Percentiles rank a stretch among this genome's conserved stretches.
phyloP scores from a whole-genome alignment of 805 yeast genomes.

The Candida ficus region DNA sequence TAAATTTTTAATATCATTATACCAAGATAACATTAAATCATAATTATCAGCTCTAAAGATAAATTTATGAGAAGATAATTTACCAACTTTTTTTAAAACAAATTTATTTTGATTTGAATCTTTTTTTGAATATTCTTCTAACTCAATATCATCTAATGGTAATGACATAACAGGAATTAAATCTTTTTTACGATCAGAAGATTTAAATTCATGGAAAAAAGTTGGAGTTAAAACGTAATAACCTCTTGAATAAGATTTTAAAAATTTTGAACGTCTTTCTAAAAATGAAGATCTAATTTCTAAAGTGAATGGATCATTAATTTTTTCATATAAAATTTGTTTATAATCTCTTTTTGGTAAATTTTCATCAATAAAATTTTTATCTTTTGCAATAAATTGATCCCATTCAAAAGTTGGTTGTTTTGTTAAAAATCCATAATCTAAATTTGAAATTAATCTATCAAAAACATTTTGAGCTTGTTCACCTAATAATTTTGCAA shows the following conservation, averaged over 20 bases:
- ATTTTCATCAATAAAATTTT: conserved; percentile 60
- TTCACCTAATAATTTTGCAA: conserved; percentile 64
- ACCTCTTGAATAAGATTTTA: conserved; percentile 86
- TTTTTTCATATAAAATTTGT: conserved; percentile 63
- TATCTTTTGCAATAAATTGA: conserved; percentile 67
- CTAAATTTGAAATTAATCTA: conserved; percentile 58
- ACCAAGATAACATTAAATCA: conserved; percentile 80
- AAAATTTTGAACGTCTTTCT: conserved; percentile 86
- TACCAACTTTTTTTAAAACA: conserved; percentile 71
- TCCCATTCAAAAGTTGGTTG: conserved; percentile 88
- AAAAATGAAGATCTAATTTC: conserved; percentile 73
- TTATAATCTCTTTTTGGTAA: conserved; percentile 56
- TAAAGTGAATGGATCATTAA: conserved; percentile 60
- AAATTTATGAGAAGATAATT: conserved; percentile 84
- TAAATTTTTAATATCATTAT: conserved; percentile 63
- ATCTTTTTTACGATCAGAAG: conserved; percentile 76
- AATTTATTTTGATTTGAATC: conserved; percentile 68
- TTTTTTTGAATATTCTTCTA: conserved; percentile 76
- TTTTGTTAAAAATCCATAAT: conserved; percentile 65
- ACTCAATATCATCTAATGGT: conserved; percentile 70
- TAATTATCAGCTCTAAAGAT: conserved; percentile 89
- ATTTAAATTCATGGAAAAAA: conserved; percentile 85
- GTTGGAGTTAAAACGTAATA: conserved; percentile 90
- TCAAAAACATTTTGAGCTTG: conserved; percentile 71
- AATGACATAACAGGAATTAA: conserved; percentile 79